Evolutionary conservation across 2,329 filamentous ascomycete genomes (phyloP).

Genomic region (Venturia aucupariae): DNA sequence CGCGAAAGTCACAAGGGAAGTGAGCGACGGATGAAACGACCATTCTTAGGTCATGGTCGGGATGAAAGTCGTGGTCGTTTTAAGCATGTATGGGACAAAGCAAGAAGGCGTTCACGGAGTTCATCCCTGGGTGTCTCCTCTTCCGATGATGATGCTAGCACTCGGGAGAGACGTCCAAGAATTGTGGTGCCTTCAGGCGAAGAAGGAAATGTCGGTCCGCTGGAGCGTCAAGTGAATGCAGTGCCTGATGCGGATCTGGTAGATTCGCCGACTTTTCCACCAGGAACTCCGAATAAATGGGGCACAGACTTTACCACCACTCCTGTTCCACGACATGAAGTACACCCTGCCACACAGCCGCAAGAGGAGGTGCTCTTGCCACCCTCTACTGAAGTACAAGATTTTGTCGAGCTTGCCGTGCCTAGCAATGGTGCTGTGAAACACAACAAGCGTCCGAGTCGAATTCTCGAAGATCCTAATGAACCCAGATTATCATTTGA

Average conservation of each 20-base stretch:
- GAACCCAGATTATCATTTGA: constrained; percentile 28
- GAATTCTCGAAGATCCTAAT: constrained; percentile 17
- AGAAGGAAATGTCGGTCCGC: constrained; percentile 37
- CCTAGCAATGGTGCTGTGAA: constrained; percentile 17
- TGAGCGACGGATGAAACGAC: constrained; percentile 29
- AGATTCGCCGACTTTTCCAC: constrained; percentile 31
- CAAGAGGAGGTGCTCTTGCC: not conserved
- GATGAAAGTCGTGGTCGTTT: constrained; percentile 24
- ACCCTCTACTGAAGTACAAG: not conserved
- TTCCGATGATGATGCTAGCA: constrained; percentile 33
- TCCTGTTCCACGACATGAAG: not conserved
- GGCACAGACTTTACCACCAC: constrained; percentile 19
- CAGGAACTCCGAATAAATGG: constrained; percentile 35
- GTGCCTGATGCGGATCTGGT: constrained; percentile 34
- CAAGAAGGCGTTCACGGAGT: constrained; percentile 23
- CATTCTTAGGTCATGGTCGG: constrained; percentile 24
- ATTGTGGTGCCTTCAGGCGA: constrained; percentile 13
- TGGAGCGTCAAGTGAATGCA: constrained; percentile 36
- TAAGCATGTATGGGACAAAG: constrained; percentile 24
- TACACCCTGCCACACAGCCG: constrained; percentile 6
- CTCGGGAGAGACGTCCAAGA: constrained; percentile 39
- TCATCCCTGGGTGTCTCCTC: constrained; percentile 25
- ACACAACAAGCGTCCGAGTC: constrained; percentile 19
- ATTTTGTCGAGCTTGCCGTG: not conserved
- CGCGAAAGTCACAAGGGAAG: constrained; percentile 27